Evolutionary conservation across 441 rosid genomes (phyloP), one percentile per base, ranked within the genome.

Genomic region (Erysimum pusillum): DNA sequence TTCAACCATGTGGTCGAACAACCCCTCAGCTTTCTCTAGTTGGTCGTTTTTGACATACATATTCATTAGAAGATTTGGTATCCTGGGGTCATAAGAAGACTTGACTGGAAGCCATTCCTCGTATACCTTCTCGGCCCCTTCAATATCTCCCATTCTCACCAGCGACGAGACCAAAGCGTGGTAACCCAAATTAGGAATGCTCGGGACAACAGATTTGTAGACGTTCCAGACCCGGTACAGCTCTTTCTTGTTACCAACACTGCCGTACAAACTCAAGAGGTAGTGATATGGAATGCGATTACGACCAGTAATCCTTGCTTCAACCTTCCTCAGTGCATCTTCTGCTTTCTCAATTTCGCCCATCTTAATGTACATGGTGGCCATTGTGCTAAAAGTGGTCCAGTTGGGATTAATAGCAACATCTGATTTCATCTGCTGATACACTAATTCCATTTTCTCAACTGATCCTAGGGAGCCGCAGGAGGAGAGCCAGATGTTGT

Each of bases 341-440:
- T 89, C 90, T 22, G 97, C 98, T 60, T 92, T 94, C 60, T 87
- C 91, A 17, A 63, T 8, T 71, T 83, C 78, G n/a, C 93, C 93
- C 96, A 90, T 79, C 84, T 84, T 91, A 28, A 90, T 84, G 74
- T 95, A 92, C 93, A 95, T 87, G 15, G 96, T 87, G 17, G 97
- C 96, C 97, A 95, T 83, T 4, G 98, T 92, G 87, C 97, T 92
- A 71, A 87, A 92, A 10, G 99, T 90, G 70, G 96, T 88, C 99
- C 99, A 95, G 80, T 89, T 89, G n/a, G 98, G 90, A 74, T 78
- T 86, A 52, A 90, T 85, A 51, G 76, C 61, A 63, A 38, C 83
- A 80, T 94, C 96, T 8, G 61, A 67, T 75, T 84, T 92, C 99
- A 94, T 91, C 79, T 76, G 86, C 76, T 87, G 89, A 75, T 80